A percentile compares a stretch with the other conserved stretches of the same genome.
phyloP scores from a whole-genome alignment of 83 land plant genomes.

The Picea mariana region DNA sequence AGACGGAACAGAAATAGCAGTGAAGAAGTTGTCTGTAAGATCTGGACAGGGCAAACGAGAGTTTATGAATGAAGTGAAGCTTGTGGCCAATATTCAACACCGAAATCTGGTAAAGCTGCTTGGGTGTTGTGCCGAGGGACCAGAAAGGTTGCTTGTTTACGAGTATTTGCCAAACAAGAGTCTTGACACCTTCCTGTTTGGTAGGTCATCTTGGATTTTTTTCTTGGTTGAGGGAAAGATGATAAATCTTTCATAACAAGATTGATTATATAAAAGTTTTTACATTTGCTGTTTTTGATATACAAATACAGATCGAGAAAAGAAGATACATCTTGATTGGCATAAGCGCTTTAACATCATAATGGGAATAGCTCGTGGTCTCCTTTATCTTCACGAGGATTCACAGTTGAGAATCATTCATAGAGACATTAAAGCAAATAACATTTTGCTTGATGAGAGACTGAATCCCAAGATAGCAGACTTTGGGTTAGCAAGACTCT shows the following conservation, averaged over 20 bases:
- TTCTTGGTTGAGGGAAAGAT: too few relatives aligned
- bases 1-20: background rate
- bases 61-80: slow-evolving; percentile 17
- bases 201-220: background rate
- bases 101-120: slow-evolving; percentile 10
- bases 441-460: background rate
- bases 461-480: background rate
- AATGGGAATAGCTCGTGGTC: background rate
- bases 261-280: too few relatives aligned
- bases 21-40: background rate
- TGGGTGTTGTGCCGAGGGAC: slow-evolving; percentile 11
- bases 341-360: background rate
- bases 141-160: slow-evolving; percentile 8
- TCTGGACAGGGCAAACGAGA: background rate
- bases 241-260: too few relatives aligned
- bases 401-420: background rate
- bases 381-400: background rate
- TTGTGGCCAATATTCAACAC: slow-evolving; percentile 4
- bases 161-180: background rate
- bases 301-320: background rate
- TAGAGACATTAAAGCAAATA: background rate
- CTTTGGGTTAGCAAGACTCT: background rate
- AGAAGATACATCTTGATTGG: background rate
- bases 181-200: background rate
- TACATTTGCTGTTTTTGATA: too few relatives aligned